A percentile compares a stretch with the other conserved stretches of the same genome.
phyloP scores from a whole-genome alignment of 257 asterid species.

The Petunia secreta region DNA sequence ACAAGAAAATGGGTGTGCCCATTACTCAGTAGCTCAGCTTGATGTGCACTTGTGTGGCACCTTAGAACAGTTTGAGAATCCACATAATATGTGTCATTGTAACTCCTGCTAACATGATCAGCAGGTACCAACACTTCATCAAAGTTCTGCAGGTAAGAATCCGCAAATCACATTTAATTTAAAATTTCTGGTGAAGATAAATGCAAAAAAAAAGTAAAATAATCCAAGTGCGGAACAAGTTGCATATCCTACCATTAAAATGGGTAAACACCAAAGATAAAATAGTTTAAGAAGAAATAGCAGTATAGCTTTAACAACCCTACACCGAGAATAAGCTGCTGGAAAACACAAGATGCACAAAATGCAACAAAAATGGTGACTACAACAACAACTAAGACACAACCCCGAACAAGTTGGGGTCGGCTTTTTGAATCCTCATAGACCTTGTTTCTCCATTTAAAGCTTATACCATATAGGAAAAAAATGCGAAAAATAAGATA shows the following conservation, averaged over 20 bases:
- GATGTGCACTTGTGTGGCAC: conserved; percentile 99
- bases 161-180: background rate
- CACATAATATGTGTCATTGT: conserved; percentile 91
- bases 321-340: background rate
- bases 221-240: background rate
- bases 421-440: too few species aligned
- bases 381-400: too few species aligned
- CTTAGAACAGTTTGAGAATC: conserved; percentile 91
- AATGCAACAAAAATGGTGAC: background rate
- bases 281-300: conserved; percentile 2
- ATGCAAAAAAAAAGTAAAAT: background rate
- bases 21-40: conserved; percentile 74
- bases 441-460: too few species aligned
- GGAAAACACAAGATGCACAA: conserved; percentile 19
- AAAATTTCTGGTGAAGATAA: background rate
- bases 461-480: too few species aligned
- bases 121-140: conserved; percentile 97
- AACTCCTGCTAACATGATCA: conserved; percentile 81
- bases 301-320: background rate
- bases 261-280: background rate
- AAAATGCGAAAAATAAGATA: too few species aligned
- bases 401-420: too few species aligned
- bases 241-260: background rate
- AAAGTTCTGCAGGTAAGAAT: conserved; percentile 69
- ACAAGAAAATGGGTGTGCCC: conserved; percentile 85